Evolutionary conservation across 2,329 filamentous ascomycete species (phyloP).

Genomic region (Alternaria arbusti): DNA sequence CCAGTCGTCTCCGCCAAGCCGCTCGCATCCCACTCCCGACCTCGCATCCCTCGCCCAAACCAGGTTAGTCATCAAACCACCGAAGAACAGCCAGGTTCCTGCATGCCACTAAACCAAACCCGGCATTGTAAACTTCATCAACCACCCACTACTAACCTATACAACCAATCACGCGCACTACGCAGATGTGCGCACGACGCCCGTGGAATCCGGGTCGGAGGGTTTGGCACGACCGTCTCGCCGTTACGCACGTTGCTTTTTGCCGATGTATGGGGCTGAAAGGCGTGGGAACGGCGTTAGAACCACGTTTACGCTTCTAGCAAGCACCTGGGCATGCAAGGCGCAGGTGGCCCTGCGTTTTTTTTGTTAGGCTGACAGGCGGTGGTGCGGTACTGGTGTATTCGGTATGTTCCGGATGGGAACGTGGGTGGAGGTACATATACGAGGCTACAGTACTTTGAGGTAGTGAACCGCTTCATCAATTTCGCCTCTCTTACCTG

Average conservation of each 20-base stretch:
- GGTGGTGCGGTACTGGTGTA: background rate
- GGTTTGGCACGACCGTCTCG: slow-evolving; percentile 1
- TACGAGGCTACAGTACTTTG: background rate
- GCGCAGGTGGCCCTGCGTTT: slow-evolving; percentile 1
- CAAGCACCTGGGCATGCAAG: background rate
- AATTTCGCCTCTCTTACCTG: background rate
- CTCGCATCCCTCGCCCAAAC: background rate
- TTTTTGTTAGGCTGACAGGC: background rate
- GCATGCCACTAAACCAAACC: slow-evolving; percentile 14
- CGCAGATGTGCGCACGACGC: background rate
- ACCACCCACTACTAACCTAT: background rate
- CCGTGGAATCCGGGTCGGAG: slow-evolving; percentile 4
- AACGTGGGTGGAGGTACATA: slow-evolving; percentile 6
- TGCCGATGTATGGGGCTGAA: slow-evolving; percentile 9
- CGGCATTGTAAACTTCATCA: slow-evolving; percentile 21
- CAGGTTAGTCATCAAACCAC: background rate
- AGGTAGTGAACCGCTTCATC: too few species aligned
- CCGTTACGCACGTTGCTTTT: background rate
- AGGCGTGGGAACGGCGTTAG: background rate
- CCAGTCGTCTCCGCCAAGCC: background rate
- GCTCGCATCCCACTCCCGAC: background rate
- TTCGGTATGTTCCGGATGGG: slow-evolving; percentile 7
- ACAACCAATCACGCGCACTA: background rate
- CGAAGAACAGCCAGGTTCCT: slow-evolving; percentile 12
- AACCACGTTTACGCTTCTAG: background rate